phyloP scores from a whole-genome alignment of 148 eudicot species.

The Rhododendron griersonianum region DNA sequence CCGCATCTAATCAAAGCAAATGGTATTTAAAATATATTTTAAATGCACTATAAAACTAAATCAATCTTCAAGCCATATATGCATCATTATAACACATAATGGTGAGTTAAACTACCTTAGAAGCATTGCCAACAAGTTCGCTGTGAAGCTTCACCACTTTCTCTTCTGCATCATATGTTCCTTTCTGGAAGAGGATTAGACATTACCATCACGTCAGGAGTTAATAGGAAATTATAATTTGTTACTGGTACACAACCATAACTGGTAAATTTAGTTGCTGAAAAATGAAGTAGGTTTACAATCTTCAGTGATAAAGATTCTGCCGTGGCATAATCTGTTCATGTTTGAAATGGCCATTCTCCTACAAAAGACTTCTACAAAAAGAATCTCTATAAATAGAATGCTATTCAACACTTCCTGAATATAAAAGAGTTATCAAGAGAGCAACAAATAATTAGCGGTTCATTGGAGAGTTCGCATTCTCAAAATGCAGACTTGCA shows the following conservation, averaged over 20 bases:
- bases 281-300: background rate
- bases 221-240: background rate
- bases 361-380: background rate
- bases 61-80: background rate
- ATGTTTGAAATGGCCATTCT: background rate
- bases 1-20: background rate
- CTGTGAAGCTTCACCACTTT: constrained; percentile 41
- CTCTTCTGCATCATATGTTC: constrained; percentile 34
- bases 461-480: background rate
- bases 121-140: constrained; percentile 49
- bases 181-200: constrained; percentile 33
- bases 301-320: background rate
- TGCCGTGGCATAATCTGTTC: background rate
- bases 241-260: background rate
- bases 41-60: background rate
- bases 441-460: background rate
- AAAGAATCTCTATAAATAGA: background rate
- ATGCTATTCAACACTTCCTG: background rate
- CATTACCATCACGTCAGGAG: background rate
- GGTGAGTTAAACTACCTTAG: constrained; percentile 31
- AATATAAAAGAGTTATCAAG: background rate
- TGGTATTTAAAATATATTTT: background rate
- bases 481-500: background rate
- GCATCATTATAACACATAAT: background rate
- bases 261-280: background rate